Evolutionary conservation across 495 filamentous ascomycete genomes (phyloP).

Genomic region (Aspergillus heteromorphus): DNA sequence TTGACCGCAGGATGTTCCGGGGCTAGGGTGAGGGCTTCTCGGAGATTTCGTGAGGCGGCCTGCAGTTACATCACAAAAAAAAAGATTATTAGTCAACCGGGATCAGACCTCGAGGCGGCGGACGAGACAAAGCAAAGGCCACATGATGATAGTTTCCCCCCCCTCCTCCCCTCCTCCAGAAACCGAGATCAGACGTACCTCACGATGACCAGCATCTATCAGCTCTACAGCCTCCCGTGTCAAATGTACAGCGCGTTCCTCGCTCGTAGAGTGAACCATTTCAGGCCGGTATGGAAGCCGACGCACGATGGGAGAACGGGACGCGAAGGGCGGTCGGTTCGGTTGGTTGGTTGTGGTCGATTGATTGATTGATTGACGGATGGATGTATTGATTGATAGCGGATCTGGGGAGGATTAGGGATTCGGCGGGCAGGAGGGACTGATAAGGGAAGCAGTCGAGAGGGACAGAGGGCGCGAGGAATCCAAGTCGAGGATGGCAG

Average conservation of each 20-base stretch:
- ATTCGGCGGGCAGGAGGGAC: slow-evolving; percentile 11
- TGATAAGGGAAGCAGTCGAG: slow-evolving; percentile 2
- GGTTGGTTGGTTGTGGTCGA: slow-evolving; percentile 11
- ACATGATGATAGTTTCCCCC: background rate
- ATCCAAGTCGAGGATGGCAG: background rate
- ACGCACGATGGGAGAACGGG: slow-evolving; percentile 3
- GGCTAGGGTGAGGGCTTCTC: slow-evolving; percentile 58
- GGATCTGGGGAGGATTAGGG: background rate
- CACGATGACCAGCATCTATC: slow-evolving; percentile 43
- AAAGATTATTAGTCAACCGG: slow-evolving; percentile 1
- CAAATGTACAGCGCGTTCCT: slow-evolving; percentile 46
- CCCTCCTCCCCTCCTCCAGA: background rate
- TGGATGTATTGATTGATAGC: background rate
- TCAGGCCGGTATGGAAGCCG: slow-evolving; percentile 25
- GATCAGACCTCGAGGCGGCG: background rate
- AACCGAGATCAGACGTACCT: slow-evolving; percentile 29
- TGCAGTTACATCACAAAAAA: slow-evolving; percentile 21
- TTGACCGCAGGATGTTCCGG: slow-evolving; percentile 51
- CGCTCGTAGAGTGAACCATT: slow-evolving; percentile 44
- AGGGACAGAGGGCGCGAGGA: background rate
- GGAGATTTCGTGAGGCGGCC: slow-evolving; percentile 54
- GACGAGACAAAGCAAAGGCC: background rate
- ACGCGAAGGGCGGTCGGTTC: slow-evolving; percentile 7
- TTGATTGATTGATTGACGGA: too few relatives aligned
- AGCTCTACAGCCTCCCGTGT: slow-evolving; percentile 48